Evolutionary conservation across 768 basidiomycete genomes (phyloP), one percentile per base, ranked within the genome.

Genomic region (Pleurotus sapidus): DNA sequence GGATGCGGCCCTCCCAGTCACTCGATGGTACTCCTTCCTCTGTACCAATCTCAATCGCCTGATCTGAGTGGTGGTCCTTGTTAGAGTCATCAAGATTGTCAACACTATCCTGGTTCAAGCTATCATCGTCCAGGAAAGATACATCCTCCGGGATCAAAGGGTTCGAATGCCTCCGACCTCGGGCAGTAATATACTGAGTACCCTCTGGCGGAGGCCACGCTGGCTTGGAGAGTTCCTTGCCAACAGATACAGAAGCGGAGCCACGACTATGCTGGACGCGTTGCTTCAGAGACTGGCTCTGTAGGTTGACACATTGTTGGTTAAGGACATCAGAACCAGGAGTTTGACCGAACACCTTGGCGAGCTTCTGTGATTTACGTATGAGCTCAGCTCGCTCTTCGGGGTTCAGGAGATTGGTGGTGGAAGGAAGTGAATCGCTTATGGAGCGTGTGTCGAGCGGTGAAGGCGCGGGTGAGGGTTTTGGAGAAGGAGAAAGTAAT

Each of bases 281-380:
- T 34, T 42, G 38, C 39, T n/a, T 45, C 39, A 50, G 34, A 17
- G 57, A 34, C 57, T 57, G 59, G 54, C 23, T 49, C 34, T 51
- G 46, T 7, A 39, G 12, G 38, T 62, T 46, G 34, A 57, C 46
- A 30, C 61, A 61, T 40, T 50, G 48, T 49, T 67, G 71, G 64
- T 65, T 77, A 51, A 77, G 62, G 5, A 68, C 71, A 8, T 80
- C 80, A 3, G 76, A 72, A 4, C 73, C 77, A 3, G 87, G 89
- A 3, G 78, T 83, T 68, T 84, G 78, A 42, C 91, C 91, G 55
- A 93, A 86, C n/a, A 93, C 73, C 60, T 87, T 86, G n/a, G 87
- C 78, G 48, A 93, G 80, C 69, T 94, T 94, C 64, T 87, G 84
- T 50, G 85, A 82, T 63, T 86, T 88, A 55, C 83, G 77, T 30